phyloP scores from a whole-genome alignment of 2,329 filamentous ascomycete species.

The Colletotrichum sp. region DNA sequence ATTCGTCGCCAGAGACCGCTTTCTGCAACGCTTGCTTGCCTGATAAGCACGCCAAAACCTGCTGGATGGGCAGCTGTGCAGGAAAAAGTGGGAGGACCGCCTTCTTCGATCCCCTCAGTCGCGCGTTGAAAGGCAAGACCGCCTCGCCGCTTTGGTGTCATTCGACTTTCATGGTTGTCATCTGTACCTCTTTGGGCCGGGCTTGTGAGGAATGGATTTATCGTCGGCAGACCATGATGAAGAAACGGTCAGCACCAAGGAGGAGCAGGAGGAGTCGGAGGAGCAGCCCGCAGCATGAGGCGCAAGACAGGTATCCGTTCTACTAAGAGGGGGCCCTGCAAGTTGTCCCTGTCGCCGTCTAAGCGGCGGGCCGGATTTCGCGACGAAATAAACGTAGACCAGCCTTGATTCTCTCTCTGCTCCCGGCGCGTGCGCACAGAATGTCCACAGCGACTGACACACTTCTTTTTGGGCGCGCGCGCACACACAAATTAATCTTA shows the following conservation, averaged over 20 bases:
- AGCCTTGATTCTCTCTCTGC: neutral
- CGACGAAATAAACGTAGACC: neutral
- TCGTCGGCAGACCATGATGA: neutral
- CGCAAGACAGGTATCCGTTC: neutral
- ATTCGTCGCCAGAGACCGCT: slow-evolving; percentile 15
- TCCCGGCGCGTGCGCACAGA: neutral
- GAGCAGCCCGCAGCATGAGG: neutral
- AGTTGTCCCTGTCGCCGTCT: slow-evolving; percentile 9
- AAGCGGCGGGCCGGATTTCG: slow-evolving; percentile 6
- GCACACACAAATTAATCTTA: slow-evolving; percentile 3
- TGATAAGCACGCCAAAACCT: slow-evolving; percentile 19
- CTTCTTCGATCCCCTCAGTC: neutral
- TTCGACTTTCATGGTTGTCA: neutral
- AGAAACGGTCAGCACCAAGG: neutral
- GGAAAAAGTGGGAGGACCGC: slow-evolving; percentile 19
- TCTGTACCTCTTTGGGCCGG: neutral
- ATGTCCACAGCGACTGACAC: neutral
- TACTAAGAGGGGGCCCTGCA: neutral
- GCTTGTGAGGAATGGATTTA: neutral
- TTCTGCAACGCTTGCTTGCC: slow-evolving; percentile 16
- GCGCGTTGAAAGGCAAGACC: neutral
- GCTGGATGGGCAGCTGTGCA: slow-evolving; percentile 21
- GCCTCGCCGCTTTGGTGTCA: neutral
- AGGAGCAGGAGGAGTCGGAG: neutral
- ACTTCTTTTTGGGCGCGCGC: neutral